A percentile compares a stretch with the other conserved stretches of the same genome.
phyloP scores from a whole-genome alignment of 2,329 filamentous ascomycete genomes.

The Pseudogymnoascus verrucosus region DNA sequence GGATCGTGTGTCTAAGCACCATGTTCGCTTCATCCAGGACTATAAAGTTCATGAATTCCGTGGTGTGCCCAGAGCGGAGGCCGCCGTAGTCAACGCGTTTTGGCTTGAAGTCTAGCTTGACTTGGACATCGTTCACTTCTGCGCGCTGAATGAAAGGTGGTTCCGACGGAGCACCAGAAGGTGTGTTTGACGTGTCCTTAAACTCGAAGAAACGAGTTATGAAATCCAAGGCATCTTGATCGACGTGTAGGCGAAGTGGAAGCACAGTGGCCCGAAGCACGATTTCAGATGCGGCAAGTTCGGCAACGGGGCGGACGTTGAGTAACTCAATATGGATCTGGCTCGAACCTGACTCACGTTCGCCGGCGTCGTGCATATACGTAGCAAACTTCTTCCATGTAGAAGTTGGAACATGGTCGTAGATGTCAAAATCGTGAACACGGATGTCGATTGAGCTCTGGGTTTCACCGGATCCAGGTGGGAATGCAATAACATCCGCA shows the following conservation, averaged over 20 bases:
- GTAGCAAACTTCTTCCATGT: slow-evolving; percentile 98
- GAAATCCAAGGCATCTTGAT: slow-evolving; percentile 95
- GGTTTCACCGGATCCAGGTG: slow-evolving; percentile 68
- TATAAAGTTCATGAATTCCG: slow-evolving; percentile 98
- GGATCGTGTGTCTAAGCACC: slow-evolving; percentile 77
- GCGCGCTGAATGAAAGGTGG: slow-evolving; percentile 82
- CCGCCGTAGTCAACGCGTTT: slow-evolving; percentile 96
- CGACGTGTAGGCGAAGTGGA: slow-evolving; percentile 84
- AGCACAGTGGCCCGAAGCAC: slow-evolving; percentile 72
- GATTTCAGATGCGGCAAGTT: slow-evolving; percentile 81
- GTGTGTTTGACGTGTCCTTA: slow-evolving; percentile 57
- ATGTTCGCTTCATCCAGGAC: slow-evolving; percentile 84
- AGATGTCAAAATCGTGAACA: slow-evolving; percentile 77
- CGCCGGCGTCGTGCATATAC: slow-evolving; percentile 80
- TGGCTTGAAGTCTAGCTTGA: slow-evolving; percentile 94
- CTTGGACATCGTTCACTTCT: slow-evolving; percentile 73
- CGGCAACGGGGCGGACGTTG: slow-evolving; percentile 77
- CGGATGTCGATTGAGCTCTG: slow-evolving; percentile 81
- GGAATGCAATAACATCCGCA: slow-evolving; percentile 74
- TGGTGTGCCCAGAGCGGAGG: slow-evolving; percentile 84
- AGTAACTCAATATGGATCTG: slow-evolving; percentile 88
- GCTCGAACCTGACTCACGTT: slow-evolving; percentile 73
- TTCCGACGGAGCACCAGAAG: slow-evolving; percentile 49
- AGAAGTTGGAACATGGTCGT: slow-evolving; percentile 88
- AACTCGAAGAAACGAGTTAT: slow-evolving; percentile 97